Conservation (phyloP, 1,139 yeast genomes). For the Scheffersomyces segobiensis region DNA sequence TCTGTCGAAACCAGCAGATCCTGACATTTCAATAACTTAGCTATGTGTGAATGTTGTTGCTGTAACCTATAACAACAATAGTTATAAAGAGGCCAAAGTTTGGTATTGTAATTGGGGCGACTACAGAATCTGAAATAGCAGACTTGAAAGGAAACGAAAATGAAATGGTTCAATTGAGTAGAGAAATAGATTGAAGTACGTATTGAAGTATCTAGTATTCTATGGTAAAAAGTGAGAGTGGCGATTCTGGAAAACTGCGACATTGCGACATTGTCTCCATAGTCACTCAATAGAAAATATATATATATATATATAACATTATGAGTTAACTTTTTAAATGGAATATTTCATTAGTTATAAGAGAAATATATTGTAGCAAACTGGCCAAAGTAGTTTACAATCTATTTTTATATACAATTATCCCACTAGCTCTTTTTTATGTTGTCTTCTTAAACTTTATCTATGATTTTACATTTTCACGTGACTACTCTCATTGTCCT, state of each 20-base stretch:
- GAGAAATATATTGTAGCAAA: no score
- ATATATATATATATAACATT: no score
- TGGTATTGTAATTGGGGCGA: background rate
- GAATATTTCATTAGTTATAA: no score
- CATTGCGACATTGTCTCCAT: background rate
- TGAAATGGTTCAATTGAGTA: background rate
- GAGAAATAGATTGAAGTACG: background rate
- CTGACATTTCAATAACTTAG: slow-evolving; percentile 21
- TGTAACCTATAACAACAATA: background rate
- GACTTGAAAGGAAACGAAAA: background rate
- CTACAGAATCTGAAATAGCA: background rate
- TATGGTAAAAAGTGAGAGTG: background rate
- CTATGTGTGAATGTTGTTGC: background rate
- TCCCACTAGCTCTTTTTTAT: background rate
- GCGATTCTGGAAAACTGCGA: background rate
- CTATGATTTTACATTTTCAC: background rate
- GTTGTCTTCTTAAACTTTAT: background rate
- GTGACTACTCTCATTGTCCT: background rate
- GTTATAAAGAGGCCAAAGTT: background rate
- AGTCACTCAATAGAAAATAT: background rate
- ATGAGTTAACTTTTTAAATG: background rate
- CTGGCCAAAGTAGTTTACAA: no score
- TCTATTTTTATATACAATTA: background rate
- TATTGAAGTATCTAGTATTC: background rate
- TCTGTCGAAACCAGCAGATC: slow-evolving; percentile 94